Conservation (phyloP, 148 eudicot species). For the Mesembryanthemum crystallinum region DNA sequence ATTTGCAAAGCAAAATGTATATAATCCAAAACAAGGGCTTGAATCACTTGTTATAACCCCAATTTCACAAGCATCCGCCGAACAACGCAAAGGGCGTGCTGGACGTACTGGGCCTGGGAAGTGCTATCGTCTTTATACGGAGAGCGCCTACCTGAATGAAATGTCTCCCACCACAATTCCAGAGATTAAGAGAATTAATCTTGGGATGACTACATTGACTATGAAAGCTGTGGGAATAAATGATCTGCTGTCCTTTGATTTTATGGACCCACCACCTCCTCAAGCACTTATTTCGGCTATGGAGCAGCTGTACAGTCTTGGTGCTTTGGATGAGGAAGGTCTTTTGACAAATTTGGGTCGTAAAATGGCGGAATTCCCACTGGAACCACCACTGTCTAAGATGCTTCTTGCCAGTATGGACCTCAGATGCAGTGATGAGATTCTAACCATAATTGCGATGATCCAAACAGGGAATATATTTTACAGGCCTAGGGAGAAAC, state of each 20-base stretch:
- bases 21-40: conserved; percentile 78
- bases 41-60: conserved; percentile 77
- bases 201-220: conserved; percentile 59
- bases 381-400: conserved; percentile 88
- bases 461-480: conserved; percentile 87
- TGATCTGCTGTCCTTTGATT: conserved; percentile 81
- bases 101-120: conserved; percentile 97
- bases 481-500: conserved; percentile 90
- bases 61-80: conserved; percentile 82
- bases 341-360: conserved; percentile 85
- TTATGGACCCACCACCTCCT: conserved; percentile 96
- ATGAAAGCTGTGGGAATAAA: conserved; percentile 96
- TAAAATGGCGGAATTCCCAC: conserved; percentile 91
- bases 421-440: conserved; percentile 94
- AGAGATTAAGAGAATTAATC: conserved; percentile 85
- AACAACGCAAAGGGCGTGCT: conserved; percentile 86
- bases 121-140: conserved; percentile 88
- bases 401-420: conserved; percentile 94
- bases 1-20: conserved; percentile 82
- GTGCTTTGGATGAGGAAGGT: conserved; percentile 92
- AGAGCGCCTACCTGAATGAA: conserved; percentile 87
- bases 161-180: conserved; percentile 87
- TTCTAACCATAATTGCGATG: conserved; percentile 91
- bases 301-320: conserved; percentile 86
- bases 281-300: conserved; percentile 93